These are phyloP conservation scores for Pugionium dolabratum DNA, from an alignment of 345 rosid species.

Conservation along the genomic window DNA sequence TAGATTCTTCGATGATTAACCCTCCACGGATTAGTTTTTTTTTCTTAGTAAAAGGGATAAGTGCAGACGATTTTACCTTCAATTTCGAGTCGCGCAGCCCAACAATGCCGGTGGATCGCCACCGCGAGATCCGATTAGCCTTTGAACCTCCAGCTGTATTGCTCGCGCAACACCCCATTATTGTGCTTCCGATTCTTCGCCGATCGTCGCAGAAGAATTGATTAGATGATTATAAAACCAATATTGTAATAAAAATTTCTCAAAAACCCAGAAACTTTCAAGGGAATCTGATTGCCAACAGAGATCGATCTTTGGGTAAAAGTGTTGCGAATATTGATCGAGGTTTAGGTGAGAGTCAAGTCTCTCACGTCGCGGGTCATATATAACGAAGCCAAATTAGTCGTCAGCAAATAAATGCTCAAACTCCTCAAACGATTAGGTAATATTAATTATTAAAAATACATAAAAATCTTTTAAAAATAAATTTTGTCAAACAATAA, in stretches of 20 bases:
- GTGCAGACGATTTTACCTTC: conserved; percentile 50
- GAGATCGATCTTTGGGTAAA: conserved; percentile 1
- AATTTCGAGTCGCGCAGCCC: conserved; percentile 88
- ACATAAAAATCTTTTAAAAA: too few relatives aligned
- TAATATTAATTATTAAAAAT: too few relatives aligned
- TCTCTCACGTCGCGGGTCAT: conserved; percentile 25
- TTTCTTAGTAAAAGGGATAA: not conserved
- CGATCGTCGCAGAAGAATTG: conserved; percentile 14
- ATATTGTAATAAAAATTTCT: conserved; percentile 6
- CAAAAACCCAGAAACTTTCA: conserved; percentile 29
- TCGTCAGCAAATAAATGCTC: not conserved
- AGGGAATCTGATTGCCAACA: conserved; percentile 21
- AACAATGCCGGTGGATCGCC: conserved; percentile 98
- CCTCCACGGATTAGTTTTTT: not conserved
- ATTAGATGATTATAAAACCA: not conserved
- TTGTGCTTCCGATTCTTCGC: conserved; percentile 30
- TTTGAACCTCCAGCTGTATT: conserved; percentile 67
- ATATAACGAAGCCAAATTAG: conserved; percentile 4
- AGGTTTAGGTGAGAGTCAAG: conserved; percentile 40
- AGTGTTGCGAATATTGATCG: conserved; percentile 3
- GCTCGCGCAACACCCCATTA: conserved; percentile 85
- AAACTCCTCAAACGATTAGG: too few relatives aligned
- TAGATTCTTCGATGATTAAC: not conserved
- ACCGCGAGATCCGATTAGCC: conserved; percentile 65
- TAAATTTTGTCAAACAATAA: too few relatives aligned